A percentile compares a stretch with the other conserved stretches of the same genome.
phyloP scores from a whole-genome alignment of 495 filamentous ascomycete genomes.

The Neurospora sp. region DNA sequence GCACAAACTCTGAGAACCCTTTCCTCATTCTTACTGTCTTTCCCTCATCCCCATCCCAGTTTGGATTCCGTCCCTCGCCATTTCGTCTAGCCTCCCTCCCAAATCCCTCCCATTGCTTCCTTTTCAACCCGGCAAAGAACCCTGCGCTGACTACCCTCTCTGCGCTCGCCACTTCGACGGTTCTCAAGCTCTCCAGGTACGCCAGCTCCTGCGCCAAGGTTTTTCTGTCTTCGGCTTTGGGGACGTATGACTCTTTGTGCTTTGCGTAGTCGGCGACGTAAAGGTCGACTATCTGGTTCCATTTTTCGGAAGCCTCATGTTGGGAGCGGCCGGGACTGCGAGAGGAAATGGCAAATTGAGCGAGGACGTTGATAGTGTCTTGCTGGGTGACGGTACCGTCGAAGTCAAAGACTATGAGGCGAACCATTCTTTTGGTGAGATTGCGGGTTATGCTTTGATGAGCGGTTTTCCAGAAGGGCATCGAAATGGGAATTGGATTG shows the following conservation, averaged over 20 bases:
- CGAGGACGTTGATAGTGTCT: constrained; percentile 21
- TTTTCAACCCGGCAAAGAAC: constrained; percentile 24
- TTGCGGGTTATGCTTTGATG: neutral
- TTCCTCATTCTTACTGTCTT: constrained; percentile 20
- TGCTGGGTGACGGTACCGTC: constrained; percentile 38
- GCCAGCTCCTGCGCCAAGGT: constrained; percentile 23
- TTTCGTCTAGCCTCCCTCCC: constrained; percentile 15
- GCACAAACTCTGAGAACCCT: constrained; percentile 27
- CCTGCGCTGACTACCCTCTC: constrained; percentile 21
- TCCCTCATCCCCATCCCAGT: constrained; percentile 6
- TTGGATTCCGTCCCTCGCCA: constrained; percentile 3
- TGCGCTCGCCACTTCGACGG: constrained; percentile 26
- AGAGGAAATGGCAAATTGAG: constrained; percentile 6
- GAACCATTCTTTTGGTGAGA: neutral
- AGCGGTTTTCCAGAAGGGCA: neutral
- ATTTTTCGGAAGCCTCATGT: constrained; percentile 3
- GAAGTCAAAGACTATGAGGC: constrained; percentile 38
- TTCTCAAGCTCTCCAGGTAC: constrained; percentile 26
- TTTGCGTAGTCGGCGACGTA: constrained; percentile 27
- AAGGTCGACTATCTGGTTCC: constrained; percentile 26
- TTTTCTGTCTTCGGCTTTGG: constrained; percentile 8
- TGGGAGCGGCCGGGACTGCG: neutral
- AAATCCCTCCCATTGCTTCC: constrained; percentile 11
- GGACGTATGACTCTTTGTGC: constrained; percentile 22
- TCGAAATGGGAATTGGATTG: neutral